A percentile compares a stretch with the other conserved stretches of the same genome.
phyloP scores from a whole-genome alignment of 2,329 filamentous ascomycete species.

The Colletotrichum horii region DNA sequence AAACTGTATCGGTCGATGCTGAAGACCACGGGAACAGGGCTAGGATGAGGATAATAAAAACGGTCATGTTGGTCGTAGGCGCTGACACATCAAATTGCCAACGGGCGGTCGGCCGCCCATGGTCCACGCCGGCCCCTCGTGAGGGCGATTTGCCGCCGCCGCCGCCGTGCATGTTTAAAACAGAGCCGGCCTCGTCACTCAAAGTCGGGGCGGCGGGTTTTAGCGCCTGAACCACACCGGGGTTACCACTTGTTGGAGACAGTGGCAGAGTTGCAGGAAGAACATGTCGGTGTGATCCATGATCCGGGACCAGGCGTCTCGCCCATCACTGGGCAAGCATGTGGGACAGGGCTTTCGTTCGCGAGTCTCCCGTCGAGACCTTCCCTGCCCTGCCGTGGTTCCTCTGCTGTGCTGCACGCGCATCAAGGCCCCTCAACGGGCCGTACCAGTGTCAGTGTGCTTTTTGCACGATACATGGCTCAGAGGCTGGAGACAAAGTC shows the following conservation, averaged over 20 bases:
- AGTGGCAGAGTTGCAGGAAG: background rate
- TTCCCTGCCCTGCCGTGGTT: background rate
- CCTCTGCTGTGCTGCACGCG: background rate
- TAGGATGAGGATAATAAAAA: background rate
- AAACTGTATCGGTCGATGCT: background rate
- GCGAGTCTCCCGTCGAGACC: background rate
- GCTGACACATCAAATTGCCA: background rate
- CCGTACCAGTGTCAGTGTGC: background rate
- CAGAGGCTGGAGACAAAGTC: background rate
- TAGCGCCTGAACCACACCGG: background rate
- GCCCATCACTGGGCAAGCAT: background rate
- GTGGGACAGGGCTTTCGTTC: background rate
- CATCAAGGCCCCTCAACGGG: background rate
- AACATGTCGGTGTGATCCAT: background rate
- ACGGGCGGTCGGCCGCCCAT: background rate
- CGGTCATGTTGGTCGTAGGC: background rate
- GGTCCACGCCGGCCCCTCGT: background rate
- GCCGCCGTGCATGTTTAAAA: background rate
- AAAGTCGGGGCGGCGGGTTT: background rate
- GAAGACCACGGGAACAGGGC: background rate
- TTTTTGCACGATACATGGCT: background rate
- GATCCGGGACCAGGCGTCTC: slow-evolving; percentile 1
- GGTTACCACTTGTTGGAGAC: background rate
- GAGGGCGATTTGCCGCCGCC: background rate
- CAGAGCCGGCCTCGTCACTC: background rate